Conservation (phyloP, 495 filamentous ascomycete genomes). For the Aspergillus incahuasiensis region DNA sequence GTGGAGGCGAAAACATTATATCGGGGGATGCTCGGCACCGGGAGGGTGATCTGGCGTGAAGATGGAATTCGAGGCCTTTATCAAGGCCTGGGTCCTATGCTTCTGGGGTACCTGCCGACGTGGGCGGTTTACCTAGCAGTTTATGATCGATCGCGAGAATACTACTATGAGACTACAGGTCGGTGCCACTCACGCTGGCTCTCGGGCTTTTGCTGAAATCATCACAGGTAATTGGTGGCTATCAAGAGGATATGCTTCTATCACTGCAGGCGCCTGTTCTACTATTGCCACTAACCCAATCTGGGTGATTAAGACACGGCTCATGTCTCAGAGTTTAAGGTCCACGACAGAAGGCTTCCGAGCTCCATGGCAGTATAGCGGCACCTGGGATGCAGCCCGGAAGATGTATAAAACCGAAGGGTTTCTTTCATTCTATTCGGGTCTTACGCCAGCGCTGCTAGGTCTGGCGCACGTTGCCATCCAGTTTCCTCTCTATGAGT, state of each 20-base stretch:
- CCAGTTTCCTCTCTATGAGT: constrained; percentile 96
- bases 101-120: constrained; percentile 91
- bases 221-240: constrained; percentile 54
- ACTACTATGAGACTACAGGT: constrained; percentile 64
- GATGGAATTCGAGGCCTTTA: constrained; percentile 92
- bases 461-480: constrained; percentile 95
- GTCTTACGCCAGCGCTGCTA: constrained; percentile 84
- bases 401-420: constrained; percentile 95
- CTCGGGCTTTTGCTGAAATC: constrained; percentile 9
- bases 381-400: constrained; percentile 80
- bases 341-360: constrained; percentile 50
- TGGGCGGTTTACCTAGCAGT: constrained; percentile 98
- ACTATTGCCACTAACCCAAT: constrained; percentile 98
- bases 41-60: constrained; percentile 73
- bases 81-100: constrained; percentile 85
- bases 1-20: constrained; percentile 57
- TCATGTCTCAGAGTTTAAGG: constrained; percentile 79
- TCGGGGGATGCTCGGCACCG: constrained; percentile 80
- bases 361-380: constrained; percentile 83
- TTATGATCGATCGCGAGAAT: constrained; percentile 81
- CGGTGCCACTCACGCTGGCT: constrained; percentile 23
- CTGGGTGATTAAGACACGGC: constrained; percentile 97
- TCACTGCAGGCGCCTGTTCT: constrained; percentile 85
- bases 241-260: constrained; percentile 66
- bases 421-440: constrained; percentile 88